Evolutionary conservation across 1,139 yeast species (phyloP), one percentile per base, ranked within the genome.

Genomic region (Chernovozyma aurita): DNA sequence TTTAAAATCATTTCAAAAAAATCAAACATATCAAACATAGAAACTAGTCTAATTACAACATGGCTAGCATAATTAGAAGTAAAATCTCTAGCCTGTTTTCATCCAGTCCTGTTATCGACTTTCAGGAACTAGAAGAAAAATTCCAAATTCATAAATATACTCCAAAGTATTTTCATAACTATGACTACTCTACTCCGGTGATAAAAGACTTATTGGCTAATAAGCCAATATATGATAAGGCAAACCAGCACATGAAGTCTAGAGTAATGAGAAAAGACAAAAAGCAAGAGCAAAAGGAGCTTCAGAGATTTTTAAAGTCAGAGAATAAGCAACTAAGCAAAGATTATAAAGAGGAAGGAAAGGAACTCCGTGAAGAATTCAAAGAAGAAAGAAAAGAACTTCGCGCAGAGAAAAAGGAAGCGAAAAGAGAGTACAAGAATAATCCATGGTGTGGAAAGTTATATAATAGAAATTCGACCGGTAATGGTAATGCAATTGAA

Each of bases 171-270:
- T 59, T 70, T 40, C 75, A 68, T 42, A 69, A 70, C 47, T 59
- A 58, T 21, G 65, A 52, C 22, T 52, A 59, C 4, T 49, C 61
- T 16, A 69, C 75, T 2, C 74, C 75, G 3, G 52, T 52, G 30
- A 53, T 70, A 32, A 56, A 54, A 38, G 59, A 53, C 32, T 48
- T 66, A 51, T 56, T 70, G 13, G 44, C 48, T 18, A 64, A 65
- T 39, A 65, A 65, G 42, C 76, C 75, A 3, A 68, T 70, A 18
- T 70, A 70, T 39, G 49, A 59, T 28, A 59, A 63, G 22, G 74
- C 73, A 28, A 68, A 67, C 42, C 56, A 56, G 38, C 66, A 61
- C 39, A 49, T 61, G n/a, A 53, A 52, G 51, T 27, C 41, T 13
- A 21, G 15, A 25, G 25, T 26, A 14, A 26, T 18, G n/a, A 11